Conservation (phyloP, 495 filamentous ascomycete genomes). For the Trichoderma asperelloides region DNA sequence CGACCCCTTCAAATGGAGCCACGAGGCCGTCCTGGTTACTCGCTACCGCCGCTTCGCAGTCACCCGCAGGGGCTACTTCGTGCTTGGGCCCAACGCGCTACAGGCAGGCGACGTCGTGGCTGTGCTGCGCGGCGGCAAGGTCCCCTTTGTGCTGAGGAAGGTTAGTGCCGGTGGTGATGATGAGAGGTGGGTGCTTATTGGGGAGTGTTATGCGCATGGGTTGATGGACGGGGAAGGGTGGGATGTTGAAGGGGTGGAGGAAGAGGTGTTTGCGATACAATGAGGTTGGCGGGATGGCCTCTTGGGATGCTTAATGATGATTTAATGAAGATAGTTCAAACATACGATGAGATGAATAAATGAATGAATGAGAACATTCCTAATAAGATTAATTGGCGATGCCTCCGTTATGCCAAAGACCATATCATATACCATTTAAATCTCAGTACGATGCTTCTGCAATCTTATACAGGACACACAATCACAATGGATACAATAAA, state of each 20-base stretch:
- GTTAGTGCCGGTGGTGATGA: not conserved
- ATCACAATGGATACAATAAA: too few relatives aligned
- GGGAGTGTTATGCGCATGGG: constrained; percentile 23
- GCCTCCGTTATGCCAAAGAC: not conserved
- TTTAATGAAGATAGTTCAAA: not conserved
- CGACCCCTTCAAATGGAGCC: constrained; percentile 17
- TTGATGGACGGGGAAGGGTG: constrained; percentile 20
- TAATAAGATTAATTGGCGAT: not conserved
- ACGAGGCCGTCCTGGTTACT: constrained; percentile 15
- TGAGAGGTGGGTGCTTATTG: constrained; percentile 16
- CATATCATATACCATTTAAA: too few relatives aligned
- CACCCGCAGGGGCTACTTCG: constrained; percentile 16
- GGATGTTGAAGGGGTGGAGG: not conserved
- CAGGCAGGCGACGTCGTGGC: constrained; percentile 21
- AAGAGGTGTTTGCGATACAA: constrained; percentile 6
- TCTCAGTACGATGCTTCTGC: too few relatives aligned
- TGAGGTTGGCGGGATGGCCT: not conserved
- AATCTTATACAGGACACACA: too few relatives aligned
- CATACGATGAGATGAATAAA: too few relatives aligned
- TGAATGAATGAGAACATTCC: not conserved
- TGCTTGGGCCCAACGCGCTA: constrained; percentile 17
- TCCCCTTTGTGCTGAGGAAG: constrained; percentile 19
- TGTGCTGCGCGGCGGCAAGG: constrained; percentile 23
- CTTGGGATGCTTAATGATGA: not conserved
- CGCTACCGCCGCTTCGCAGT: constrained; percentile 16